Evolutionary conservation across 352 stramenopile species (phyloP), one percentile per base, ranked within the genome.

Genomic region (Globisporangium perplexum): DNA sequence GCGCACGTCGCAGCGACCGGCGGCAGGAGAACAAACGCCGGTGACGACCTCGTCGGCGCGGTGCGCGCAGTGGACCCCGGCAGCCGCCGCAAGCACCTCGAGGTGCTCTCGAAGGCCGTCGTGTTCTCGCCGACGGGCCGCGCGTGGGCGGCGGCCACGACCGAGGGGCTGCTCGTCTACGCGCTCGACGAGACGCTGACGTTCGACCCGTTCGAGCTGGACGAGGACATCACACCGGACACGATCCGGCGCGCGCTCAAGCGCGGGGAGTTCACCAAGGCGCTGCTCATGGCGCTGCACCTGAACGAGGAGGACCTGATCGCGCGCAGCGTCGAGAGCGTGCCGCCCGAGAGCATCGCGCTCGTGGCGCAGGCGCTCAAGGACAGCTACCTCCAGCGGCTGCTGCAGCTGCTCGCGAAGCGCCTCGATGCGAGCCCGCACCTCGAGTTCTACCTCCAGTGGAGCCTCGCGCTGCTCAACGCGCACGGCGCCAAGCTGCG

Each of bases 121-220:
- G 60, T 91, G 17, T 99, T 99, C 71, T 98, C 96, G 22, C 96
- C 96, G 2, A 99, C 96, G 3, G 97, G 97, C 0, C 82, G 95
- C 51, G 90, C 98, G 62, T 99, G 95, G 95, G 96, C 93, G 15
- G 91, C 92, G 10, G 96, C 97, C 12, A 99, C 97, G 5, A 98
- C 88, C 3, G 95, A 99, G 82, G 98, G 97, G 0, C 64, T 99
- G 45, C 80, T 99, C 59, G 94, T 99, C 39, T 99, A 98, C 66
- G 92, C 83, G 18, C 68, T 98, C 12, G 95, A 98, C 59, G 95
- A 98, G 58, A 97, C 93, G 60, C 85, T 98, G 60, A 92, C 96
- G 47, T 99, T 99, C 71, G 96, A 99, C 65, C 98, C 98, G 22
- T 98, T 99, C 46, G 96, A 98, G 36, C 66, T 99, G 47, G 97